Conservation (phyloP, 2,329 filamentous ascomycete genomes). For the Dothideomycetidae sp. region DNA sequence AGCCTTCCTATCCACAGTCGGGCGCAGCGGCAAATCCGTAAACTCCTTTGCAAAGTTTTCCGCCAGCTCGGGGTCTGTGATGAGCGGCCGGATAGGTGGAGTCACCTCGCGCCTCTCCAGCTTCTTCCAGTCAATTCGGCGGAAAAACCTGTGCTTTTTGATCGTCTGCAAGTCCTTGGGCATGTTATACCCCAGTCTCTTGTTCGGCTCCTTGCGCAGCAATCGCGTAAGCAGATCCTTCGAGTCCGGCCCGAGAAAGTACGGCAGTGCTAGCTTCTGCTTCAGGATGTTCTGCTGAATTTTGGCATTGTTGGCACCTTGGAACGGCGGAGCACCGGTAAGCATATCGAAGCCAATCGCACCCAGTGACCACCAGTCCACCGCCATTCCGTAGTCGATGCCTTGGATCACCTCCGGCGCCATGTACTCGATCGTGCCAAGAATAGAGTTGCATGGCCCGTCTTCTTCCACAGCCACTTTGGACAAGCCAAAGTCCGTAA, state of each 20-base stretch:
- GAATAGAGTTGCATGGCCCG: constrained; percentile 67
- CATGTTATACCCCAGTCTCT: constrained; percentile 78
- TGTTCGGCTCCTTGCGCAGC: constrained; percentile 79
- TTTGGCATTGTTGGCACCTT: constrained; percentile 80
- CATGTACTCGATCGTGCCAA: constrained; percentile 98
- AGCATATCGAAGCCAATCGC: constrained; percentile 85
- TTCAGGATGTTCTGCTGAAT: constrained; percentile 93
- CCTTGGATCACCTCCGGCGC: constrained; percentile 86
- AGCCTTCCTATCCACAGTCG: constrained; percentile 34
- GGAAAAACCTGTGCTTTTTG: constrained; percentile 92
- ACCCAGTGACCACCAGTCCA: constrained; percentile 98
- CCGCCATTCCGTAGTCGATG: constrained; percentile 79
- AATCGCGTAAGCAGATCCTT: constrained; percentile 87
- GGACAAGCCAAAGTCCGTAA: constrained; percentile 93
- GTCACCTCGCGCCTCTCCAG: constrained; percentile 69
- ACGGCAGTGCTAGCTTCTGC: constrained; percentile 77
- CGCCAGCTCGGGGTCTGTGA: constrained; percentile 87
- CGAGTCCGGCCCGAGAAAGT: constrained; percentile 79
- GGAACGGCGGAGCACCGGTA: constrained; percentile 83
- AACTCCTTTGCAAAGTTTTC: constrained; percentile 96
- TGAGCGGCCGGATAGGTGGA: constrained; percentile 81
- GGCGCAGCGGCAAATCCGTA: constrained; percentile 70
- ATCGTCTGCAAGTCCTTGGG: constrained; percentile 73
- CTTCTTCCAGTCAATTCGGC: constrained; percentile 87
- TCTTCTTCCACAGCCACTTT: constrained; percentile 74